Evolutionary conservation across 495 filamentous ascomycete genomes (phyloP), one percentile per base, ranked within the genome.

Genomic region (Cercophora samala): DNA sequence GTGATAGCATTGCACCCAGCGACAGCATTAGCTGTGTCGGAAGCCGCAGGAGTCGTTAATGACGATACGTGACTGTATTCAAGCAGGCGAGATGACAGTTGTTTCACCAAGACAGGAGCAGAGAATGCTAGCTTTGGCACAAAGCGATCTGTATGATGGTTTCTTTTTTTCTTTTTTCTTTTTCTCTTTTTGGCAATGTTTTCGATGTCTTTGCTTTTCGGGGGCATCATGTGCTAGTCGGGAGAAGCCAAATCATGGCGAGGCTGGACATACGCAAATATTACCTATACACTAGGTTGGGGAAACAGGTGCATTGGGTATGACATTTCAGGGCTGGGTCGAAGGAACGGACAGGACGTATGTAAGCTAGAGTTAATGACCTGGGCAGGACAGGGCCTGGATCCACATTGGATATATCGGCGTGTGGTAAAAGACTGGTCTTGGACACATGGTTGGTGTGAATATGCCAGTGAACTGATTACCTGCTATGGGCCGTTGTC

Each of bases 21-120:
- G 89, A 92, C 72, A 90, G 87, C 70, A 84, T 90, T 56, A 90
- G 88, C 71, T 86, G 87, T 71, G 82, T 89, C 2, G 85, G 83
- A 9, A 85, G 80, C 22, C 82, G 77, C 54, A 71, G 68, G 69
- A 78, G 71, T 59, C 61, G 65, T 13, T 60, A 53, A 32, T 29
- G 3, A 42, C 5, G 37, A 29, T 29, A 54, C 15, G 6, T 54
- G 52, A 21, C 13, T 54, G n/a, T n/a, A n/a, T n/a, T n/a, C n/a
- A n/a, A n/a, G n/a, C n/a, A n/a, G n/a, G n/a, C n/a, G n/a, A n/a
- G n/a, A n/a, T n/a, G n/a, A n/a, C n/a, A n/a, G n/a, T n/a, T n/a
- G n/a, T n/a, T n/a, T n/a, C n/a, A n/a, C n/a, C n/a, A n/a, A n/a
- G n/a, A n/a, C n/a, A n/a, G n/a, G n/a, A n/a, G n/a, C n/a, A n/a